Evolutionary conservation across 345 rosid genomes (phyloP), one percentile per base, ranked within the genome.

Genomic region (Zanthoxylum bungeanum): DNA sequence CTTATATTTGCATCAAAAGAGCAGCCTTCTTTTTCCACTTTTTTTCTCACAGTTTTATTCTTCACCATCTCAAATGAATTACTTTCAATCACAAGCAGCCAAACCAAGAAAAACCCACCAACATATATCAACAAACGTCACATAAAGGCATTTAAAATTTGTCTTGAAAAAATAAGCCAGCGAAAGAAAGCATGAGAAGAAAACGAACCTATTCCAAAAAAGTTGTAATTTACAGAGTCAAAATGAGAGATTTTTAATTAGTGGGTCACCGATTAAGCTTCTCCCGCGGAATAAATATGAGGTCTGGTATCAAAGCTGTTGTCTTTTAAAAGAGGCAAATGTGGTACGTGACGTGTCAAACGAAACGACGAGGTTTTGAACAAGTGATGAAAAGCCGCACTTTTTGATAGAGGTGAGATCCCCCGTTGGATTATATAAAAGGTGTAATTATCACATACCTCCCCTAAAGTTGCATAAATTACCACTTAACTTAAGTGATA

Each of bases 281-380:
- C 63, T 28, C 37, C 52, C 19, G 25, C 71, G 53, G 60, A 44
- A 69, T 80, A 72, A 63, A 73, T 69, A 34, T 47, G 34, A 64
- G 74, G 64, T 9, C 27, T 50, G 39, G 22, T 14, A 1, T n/a
- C 1, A 2, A 9, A 11, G 51, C 46, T 11, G 33, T 17, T 25
- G 52, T 16, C 4, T n/a, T 27, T 1, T 50, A 62, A n/a, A 64
- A 9, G 72, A 24, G 36, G 6, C 39, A 14, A 57, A 0, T 7
- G 21, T 0, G 61, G 3, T 5, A 7, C 4, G 60, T 22, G 12
- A 25, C 0, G 7, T 1, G 16, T 0, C 39, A 2, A 30, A 0
- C 30, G 37, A 16, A 25, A 37, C 50, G 51, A 24, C 31, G 7
- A 14, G 1, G 66, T 24, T 63, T 12, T 9, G 5, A 9, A 27